Evolutionary conservation across 345 rosid genomes (phyloP).

Genomic region (Eucalyptus shirleyi): DNA sequence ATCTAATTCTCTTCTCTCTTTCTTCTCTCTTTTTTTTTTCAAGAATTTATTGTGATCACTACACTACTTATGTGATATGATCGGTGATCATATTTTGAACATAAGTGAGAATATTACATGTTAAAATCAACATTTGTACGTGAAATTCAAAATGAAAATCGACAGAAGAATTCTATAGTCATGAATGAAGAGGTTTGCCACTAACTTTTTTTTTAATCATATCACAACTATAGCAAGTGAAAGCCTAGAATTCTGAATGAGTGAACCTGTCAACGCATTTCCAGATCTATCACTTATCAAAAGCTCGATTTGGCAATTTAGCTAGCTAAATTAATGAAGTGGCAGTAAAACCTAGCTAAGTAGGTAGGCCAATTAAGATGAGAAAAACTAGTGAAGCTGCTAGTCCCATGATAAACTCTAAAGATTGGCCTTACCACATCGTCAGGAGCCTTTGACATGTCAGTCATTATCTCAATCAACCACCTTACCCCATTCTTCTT

Average conservation of each 20-base stretch:
- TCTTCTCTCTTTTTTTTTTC: fast-evolving
- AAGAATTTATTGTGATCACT: neutral
- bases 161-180: neutral
- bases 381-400: neutral
- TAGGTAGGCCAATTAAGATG: neutral
- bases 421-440: neutral
- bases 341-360: neutral
- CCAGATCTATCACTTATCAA: neutral
- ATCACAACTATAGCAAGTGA: neutral
- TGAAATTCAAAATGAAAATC: neutral
- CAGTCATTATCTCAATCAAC: neutral
- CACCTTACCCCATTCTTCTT: neutral
- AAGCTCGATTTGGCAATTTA: neutral
- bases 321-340: neutral
- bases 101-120: neutral
- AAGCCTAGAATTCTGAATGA: neutral
- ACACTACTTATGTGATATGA: neutral
- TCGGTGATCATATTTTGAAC: neutral
- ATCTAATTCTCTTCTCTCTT: neutral
- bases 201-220: neutral
- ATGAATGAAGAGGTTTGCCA: neutral
- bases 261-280: neutral
- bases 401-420: neutral
- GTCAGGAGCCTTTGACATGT: neutral
- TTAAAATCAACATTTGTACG: neutral